A percentile compares a stretch with the other conserved stretches of the same genome.
These are phyloP conservation scores for Fusarium xylarioides DNA, from an alignment of 2,329 filamentous ascomycete species.

Conservation along the genomic window DNA sequence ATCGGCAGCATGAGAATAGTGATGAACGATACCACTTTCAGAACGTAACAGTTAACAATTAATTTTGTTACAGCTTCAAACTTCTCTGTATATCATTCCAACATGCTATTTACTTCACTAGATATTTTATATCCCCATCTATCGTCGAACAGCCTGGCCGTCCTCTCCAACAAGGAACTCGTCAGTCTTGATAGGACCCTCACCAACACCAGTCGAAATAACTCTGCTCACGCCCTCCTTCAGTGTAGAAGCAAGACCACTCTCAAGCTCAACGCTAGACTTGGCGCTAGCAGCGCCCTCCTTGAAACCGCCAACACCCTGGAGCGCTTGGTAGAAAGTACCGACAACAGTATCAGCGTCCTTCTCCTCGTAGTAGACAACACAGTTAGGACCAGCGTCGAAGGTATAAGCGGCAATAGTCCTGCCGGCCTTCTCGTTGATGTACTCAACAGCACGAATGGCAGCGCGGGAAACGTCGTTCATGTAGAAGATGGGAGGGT, in stretches of 20 bases:
- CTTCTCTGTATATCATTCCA: neutral
- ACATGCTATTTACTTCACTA: slow-evolving; percentile 4
- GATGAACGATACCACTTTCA: too few species aligned
- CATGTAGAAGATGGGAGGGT: slow-evolving; percentile 98
- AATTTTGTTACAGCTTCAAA: neutral
- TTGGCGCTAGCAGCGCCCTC: slow-evolving; percentile 63
- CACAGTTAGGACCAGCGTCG: slow-evolving; percentile 95
- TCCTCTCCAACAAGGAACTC: slow-evolving; percentile 77
- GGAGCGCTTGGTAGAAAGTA: slow-evolving; percentile 75
- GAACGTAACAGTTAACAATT: too few species aligned
- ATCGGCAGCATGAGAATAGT: neutral
- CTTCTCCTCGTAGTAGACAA: slow-evolving; percentile 92
- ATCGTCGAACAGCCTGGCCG: slow-evolving; percentile 59
- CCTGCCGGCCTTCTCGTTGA: slow-evolving; percentile 83
- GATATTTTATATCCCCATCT: slow-evolving; percentile 2
- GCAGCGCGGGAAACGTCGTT: slow-evolving; percentile 92
- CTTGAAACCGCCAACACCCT: slow-evolving; percentile 76
- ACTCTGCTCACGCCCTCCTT: slow-evolving; percentile 85
- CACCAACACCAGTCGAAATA: slow-evolving; percentile 90
- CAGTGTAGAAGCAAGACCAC: slow-evolving; percentile 70
- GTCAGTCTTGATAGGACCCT: slow-evolving; percentile 84
- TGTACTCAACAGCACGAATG: slow-evolving; percentile 86
- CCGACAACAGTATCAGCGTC: slow-evolving; percentile 78
- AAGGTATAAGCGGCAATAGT: slow-evolving; percentile 94
- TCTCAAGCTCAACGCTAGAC: slow-evolving; percentile 68